A percentile compares a stretch with the other conserved stretches of the same genome.
phyloP scores from a whole-genome alignment of 495 filamentous ascomycete genomes.

The Tuber melanosporum region DNA sequence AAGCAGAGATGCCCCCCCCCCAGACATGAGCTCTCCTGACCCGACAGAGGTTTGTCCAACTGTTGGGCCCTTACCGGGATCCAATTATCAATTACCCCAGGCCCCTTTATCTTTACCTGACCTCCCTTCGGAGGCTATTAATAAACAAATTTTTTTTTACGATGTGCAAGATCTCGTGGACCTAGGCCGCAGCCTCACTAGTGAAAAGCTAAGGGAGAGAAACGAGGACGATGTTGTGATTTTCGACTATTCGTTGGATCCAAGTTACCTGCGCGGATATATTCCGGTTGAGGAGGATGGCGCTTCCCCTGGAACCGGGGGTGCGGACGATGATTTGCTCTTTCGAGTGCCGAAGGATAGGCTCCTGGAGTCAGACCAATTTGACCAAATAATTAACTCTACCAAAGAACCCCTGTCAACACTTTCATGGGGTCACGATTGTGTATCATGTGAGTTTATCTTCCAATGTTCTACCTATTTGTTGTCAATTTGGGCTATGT shows the following conservation, averaged over 20 bases:
- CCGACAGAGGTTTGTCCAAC: too few relatives aligned
- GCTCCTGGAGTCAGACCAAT: not conserved
- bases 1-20: not conserved
- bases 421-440: not conserved
- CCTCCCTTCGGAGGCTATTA: not conserved
- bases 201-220: not conserved
- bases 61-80: too few relatives aligned
- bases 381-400: not conserved
- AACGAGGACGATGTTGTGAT: not conserved
- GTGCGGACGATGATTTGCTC: not conserved
- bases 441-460: not conserved
- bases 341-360: not conserved
- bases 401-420: not conserved
- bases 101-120: too few relatives aligned
- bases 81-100: too few relatives aligned
- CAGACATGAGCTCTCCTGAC: too few relatives aligned
- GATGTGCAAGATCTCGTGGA: not conserved
- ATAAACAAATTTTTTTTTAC: not conserved
- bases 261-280: too few relatives aligned
- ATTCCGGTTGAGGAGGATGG: too few relatives aligned
- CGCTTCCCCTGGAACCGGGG: too few relatives aligned
- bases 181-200: not conserved
- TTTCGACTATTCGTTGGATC: not conserved
- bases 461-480: not conserved
- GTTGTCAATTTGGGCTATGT: not conserved